Percentiles rank a stretch among this genome's conserved stretches.
Evolutionary conservation across 176 grass and related monocot species (phyloP).

Genomic region (Dactylis glomerata): DNA sequence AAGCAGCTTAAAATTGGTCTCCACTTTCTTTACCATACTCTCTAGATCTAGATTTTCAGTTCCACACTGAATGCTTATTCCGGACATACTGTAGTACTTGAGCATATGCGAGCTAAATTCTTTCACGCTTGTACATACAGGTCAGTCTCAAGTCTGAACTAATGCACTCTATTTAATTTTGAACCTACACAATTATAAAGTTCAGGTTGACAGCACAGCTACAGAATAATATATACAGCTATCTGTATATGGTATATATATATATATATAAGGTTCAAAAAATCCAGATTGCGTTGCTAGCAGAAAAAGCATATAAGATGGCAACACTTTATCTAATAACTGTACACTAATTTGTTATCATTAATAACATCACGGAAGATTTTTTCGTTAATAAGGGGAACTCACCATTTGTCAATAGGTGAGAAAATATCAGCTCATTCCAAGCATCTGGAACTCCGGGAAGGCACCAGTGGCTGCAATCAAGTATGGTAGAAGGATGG

Average conservation of each 20-base stretch:
- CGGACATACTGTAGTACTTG: background rate
- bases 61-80: background rate
- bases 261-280: background rate
- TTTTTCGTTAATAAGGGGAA: slow-evolving; percentile 7
- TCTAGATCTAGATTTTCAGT: background rate
- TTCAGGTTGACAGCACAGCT: background rate
- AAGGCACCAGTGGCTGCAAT: slow-evolving; percentile 98
- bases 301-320: background rate
- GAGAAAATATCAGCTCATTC: slow-evolving; percentile 89
- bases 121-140: background rate
- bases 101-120: background rate
- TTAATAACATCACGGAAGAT: background rate
- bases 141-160: background rate
- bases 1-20: background rate
- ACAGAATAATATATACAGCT: background rate
- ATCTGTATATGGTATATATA: background rate
- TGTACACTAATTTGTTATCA: background rate
- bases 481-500: slow-evolving; percentile 81
- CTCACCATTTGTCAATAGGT: slow-evolving; percentile 69
- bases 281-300: background rate
- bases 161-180: background rate
- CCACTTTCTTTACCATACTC: background rate
- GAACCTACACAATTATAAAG: background rate
- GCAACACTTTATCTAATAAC: background rate
- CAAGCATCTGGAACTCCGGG: slow-evolving; percentile 90